Conservation (phyloP, 257 asterid species). For the Plantago ovata region DNA sequence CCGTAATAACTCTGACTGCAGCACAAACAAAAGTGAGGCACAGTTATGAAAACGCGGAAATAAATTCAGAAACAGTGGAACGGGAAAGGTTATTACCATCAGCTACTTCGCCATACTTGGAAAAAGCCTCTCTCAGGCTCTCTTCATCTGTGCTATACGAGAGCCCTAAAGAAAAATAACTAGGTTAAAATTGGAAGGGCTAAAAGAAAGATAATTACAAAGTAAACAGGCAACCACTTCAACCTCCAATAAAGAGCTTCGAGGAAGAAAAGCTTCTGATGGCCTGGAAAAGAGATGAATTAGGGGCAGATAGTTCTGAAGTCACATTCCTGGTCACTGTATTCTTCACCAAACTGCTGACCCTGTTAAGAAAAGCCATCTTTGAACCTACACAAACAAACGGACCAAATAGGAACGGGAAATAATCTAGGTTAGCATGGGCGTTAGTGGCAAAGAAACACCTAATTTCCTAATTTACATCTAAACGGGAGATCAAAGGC, state of each 20-base stretch:
- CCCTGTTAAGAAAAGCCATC: slow-evolving; percentile 79
- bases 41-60: background rate
- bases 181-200: slow-evolving; percentile 2
- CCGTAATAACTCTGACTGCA: slow-evolving; percentile 73
- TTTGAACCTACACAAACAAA: slow-evolving; percentile 27
- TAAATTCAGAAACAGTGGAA: no score
- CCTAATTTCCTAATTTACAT: background rate
- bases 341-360: slow-evolving; percentile 55
- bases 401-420: background rate
- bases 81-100: slow-evolving; percentile 75
- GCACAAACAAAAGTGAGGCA: slow-evolving; percentile 10
- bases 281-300: slow-evolving; percentile 57
- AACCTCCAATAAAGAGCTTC: slow-evolving; percentile 91
- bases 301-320: slow-evolving; percentile 41
- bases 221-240: background rate
- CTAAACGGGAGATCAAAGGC: background rate
- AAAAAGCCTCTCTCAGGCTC: slow-evolving; percentile 64
- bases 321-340: slow-evolving; percentile 37
- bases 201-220: slow-evolving; percentile 1
- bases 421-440: slow-evolving; percentile 6
- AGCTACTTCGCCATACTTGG: slow-evolving; percentile 69
- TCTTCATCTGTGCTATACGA: slow-evolving; percentile 61
- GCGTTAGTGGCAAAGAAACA: background rate
- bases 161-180: slow-evolving; percentile 51
- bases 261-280: slow-evolving; percentile 71